Base-by-base conservation (phyloP, 495 filamentous ascomycete genomes). In the Aspergillus carlsbadensis region DNA sequence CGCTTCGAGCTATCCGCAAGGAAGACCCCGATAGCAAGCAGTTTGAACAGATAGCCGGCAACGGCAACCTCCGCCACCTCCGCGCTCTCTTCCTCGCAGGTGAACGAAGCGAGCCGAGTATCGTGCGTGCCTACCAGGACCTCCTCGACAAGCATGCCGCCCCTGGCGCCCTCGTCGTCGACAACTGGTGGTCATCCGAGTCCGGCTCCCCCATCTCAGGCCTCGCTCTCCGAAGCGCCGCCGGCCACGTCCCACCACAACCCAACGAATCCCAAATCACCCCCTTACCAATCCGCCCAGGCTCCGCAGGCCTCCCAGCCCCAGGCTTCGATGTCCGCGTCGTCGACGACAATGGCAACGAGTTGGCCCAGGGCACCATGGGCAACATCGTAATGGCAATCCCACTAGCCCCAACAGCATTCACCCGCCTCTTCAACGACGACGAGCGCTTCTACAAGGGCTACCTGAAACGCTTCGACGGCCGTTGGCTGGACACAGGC, bases 131-230 rank as follows among this genome's bases (percentile, higher is more conserved):
- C 66, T 96, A 92, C 56, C 87, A 92, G 61, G 74, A 84, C 6
- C 78, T 95, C 1, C 74, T 96, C 2, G 62, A 72, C 10, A 74
- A 80, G 49, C 84, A 90, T 59, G 86, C 81, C 35, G 82, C 84
- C 0, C 73, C 71, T 1, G 79, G 80, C 26, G 84, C 90, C 0
- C 73, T 81, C 24, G 89, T 96, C 14, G 78, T 96, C 47, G 92
- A 97, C 67, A 96, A 96, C 65, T 97, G 92, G 92, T 97, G 92
- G 92, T 93, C 89, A 3, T 93, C 90, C 1, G 92, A 96, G 70
- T 90, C 88, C 1, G 92, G 92, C 7, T 90, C 87, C 5, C 92
- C 92, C 6, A 96, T 97, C 57, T 86, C 92, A 0, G 92, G 90
- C 1, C 74, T 96, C 22, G 85, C 89, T 6, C 73, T 96, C 33